Base-by-base conservation (phyloP, 2,329 filamentous ascomycete genomes). In the Lecanicillium sp. region DNA sequence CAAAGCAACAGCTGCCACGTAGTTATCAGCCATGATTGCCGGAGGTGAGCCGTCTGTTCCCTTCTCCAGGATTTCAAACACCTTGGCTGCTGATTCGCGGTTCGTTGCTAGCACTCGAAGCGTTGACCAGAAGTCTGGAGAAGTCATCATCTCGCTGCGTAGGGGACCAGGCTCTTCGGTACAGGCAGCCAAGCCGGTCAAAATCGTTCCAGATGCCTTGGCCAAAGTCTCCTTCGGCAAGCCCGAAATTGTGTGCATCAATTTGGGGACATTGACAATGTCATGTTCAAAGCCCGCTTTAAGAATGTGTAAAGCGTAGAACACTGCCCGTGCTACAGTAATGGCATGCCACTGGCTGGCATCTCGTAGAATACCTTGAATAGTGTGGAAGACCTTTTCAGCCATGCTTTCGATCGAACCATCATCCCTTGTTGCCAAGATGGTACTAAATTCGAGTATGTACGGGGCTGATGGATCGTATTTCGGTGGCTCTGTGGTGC, bases 71-170 rank as follows among this genome's bases (percentile, higher is more conserved):
- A 96, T 84, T 39, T 83, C 78, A 57, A 96, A 96, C 0, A 94
- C 88, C 13, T 81, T 71, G 1, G 80, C 71, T 2, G 87, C 84
- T 18, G 83, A 81, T 38, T 85, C 80, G 3, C 77, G 64, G 44
- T 82, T 75, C 17, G 71, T 68, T 33, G 85, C 79, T 14, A 98
- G 67, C 22, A 79, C 75, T 44, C 87, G 81, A 37, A 98, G 68
- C 12, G 95, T 85, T 5, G 83, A 83, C 92, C 92, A 98, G 59
- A 98, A 96, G 55, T 98, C 92, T 0, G 92, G 92, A 14, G 90
- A 96, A 12, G 86, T 90, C 62, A 94, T 94, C 49, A 96, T 85
- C 62, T 96, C 90, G 49, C 85, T 95, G 41, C 86, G 80, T 19
- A 98, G 67, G 11, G 84, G 78, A 18, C 80, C 80, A 1, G 86